Conservation (phyloP, 345 rosid genomes). For the Syzygium oleosum region DNA sequence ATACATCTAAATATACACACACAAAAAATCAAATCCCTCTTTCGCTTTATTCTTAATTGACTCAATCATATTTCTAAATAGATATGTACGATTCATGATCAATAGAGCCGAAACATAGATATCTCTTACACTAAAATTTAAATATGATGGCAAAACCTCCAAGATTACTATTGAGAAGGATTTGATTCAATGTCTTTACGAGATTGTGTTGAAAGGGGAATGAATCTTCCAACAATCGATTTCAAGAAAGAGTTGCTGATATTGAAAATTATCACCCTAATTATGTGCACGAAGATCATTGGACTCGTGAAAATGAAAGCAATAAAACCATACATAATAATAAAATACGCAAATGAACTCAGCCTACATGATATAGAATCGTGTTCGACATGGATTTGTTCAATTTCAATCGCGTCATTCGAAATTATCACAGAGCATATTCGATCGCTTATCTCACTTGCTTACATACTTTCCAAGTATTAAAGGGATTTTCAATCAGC, state of each 20-base stretch:
- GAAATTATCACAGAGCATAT: not conserved
- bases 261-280: not conserved
- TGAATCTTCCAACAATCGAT: not conserved
- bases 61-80: not conserved
- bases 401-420: not conserved
- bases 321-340: not conserved
- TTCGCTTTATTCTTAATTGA: no score
- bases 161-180: not conserved
- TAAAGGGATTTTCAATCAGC: not conserved
- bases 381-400: not conserved
- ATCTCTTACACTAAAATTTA: not conserved
- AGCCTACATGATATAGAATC: not conserved
- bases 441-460: not conserved
- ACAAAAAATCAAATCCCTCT: no score
- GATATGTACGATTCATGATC: not conserved
- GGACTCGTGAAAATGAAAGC: not conserved
- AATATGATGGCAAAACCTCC: not conserved
- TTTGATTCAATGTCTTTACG: not conserved
- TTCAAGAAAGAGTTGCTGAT: not conserved
- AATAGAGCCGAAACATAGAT: not conserved
- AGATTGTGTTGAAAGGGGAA: not conserved
- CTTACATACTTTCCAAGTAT: not conserved
- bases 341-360: not conserved
- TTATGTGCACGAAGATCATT: not conserved
- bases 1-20: no score